Evolutionary conservation across 495 filamentous ascomycete genomes (phyloP), one percentile per base, ranked within the genome.

Genomic region (Parathielavia appendiculata): DNA sequence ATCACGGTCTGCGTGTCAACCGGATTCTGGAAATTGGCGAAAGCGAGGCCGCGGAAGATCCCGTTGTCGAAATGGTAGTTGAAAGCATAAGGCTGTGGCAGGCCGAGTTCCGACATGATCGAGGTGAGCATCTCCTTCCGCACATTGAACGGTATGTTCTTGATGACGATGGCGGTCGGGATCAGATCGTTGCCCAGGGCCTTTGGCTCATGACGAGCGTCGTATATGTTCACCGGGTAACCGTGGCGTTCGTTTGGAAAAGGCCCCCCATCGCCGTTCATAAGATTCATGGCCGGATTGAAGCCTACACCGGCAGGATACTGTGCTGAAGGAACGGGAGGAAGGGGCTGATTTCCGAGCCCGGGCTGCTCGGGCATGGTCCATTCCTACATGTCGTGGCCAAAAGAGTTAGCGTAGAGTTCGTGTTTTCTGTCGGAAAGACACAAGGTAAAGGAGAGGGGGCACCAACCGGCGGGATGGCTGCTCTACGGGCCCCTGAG

Each of bases 21-120:
- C 2, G 93, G 82, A 17, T 90, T 96, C 12, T 93, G 95, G 73
- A 98, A 98, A 74, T 98, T 98, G 72, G 93, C 93, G 71, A 98
- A 98, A 11, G 93, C 93, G 49, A 98, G 79, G 19, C 93, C 93
- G 57, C 93, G 82, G 75, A 98, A 98, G 19, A 98, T 92, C 20
- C 93, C 93, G 66, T 96, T 95, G 68, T 98, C 93, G 69, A 98
- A 98, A 71, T 98, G 93, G 64, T 98, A 98, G 74, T 98, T 98
- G 81, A 98, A 98, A 5, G 93, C 93, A 68, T 98, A 98, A 0
- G 93, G 93, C 40, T 97, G 82, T 1, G 93, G 93, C 32, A 97
- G 80, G 56, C 86, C 85, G 75, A 96, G 79, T 22, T 95, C 87
- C 14, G 89, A 92, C 93, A 98, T 97, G 62, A 96, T 76, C 57